Base-by-base conservation (phyloP, 257 asterid genomes). In the Cinchona pubescens region DNA sequence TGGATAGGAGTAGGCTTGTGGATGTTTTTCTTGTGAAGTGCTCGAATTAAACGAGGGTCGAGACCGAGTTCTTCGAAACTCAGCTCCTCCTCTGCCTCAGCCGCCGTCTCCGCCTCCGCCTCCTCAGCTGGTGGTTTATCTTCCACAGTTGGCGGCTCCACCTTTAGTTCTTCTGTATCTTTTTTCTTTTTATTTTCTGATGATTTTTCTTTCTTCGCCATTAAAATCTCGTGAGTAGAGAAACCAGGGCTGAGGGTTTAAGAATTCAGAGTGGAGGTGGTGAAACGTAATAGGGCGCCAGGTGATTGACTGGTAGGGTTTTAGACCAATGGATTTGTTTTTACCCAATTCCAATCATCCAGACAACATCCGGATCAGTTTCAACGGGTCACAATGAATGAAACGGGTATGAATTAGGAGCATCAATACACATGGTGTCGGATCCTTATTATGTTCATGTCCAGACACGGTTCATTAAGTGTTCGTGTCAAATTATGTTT, bases 1-100 rank as follows among this genome's bases (percentile, higher is more conserved):
- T 92, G 99, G 51, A 95, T 91, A 3, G 93, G 96, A 61, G 98
- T 91, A 8, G 99, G 99, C 25, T 86, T 92, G 19, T 86, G 86
- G 23, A 95, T 86, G 68, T 82, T 81, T 81, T 88, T 95, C 80
- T 92, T 90, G 27, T 79, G 71, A 16, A 95, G 79, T 13, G 98
- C 99, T 38, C 90, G 96, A 65, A 88, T 51, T 46, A 95, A 88
- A 79, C 99, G 98, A 64, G 90, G 65, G 67, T 95, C 98, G n/a
- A 95, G 79, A 10, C 99, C 97, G 67, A 95, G 84, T 49, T 88
- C 92, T 79, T 91, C 94, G 74, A 95, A 91, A 69, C 80, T 88
- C 83, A 72, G 79, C 64, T 81, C 90, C 35, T 81, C 87, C 34
- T 79, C 16, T 3, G 79, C 86, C 34, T 78, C 90, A 27, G n/a